A percentile compares a stretch with the other conserved stretches of the same genome.
These are phyloP conservation scores for Fusarium sambucinum DNA, from an alignment of 2,329 filamentous ascomycete species.

Conservation along the genomic window DNA sequence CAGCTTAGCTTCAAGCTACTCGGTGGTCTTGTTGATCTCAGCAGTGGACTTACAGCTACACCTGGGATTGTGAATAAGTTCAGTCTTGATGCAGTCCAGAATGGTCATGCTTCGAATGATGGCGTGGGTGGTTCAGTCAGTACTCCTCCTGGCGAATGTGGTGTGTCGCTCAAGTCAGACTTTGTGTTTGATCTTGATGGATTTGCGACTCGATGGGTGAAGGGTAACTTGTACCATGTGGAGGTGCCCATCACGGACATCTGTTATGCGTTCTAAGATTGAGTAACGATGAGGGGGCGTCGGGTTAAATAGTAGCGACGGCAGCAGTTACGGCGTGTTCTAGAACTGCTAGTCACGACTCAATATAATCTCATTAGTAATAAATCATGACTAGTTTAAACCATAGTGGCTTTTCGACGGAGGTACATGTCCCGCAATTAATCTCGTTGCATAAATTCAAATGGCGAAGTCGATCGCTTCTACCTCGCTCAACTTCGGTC, in stretches of 20 bases:
- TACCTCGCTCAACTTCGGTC: background rate
- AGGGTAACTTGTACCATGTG: constrained; percentile 19
- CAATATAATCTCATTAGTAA: background rate
- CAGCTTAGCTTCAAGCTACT: constrained; percentile 17
- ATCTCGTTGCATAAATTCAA: background rate
- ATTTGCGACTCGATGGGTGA: constrained; percentile 21
- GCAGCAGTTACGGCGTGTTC: accelerated
- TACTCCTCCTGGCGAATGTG: constrained; percentile 3
- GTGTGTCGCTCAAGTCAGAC: constrained; percentile 18
- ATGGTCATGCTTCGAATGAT: background rate
- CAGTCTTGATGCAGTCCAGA: constrained; percentile 8
- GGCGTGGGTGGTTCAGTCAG: background rate
- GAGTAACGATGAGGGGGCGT: no score
- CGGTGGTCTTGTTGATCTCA: constrained; percentile 16
- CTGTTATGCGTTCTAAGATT: constrained; percentile 8
- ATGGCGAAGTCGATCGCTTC: background rate
- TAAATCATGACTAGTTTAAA: background rate
- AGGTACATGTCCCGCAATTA: background rate
- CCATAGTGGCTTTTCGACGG: background rate
- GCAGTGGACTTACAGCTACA: constrained; percentile 14
- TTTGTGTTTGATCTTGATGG: constrained; percentile 21
- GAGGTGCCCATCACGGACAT: constrained; percentile 13
- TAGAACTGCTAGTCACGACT: accelerated
- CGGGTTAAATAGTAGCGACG: background rate
- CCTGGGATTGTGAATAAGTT: constrained; percentile 24